Evolutionary conservation across 179 eudicot genomes (phyloP).

Genomic region (Beta lomatogona): DNA sequence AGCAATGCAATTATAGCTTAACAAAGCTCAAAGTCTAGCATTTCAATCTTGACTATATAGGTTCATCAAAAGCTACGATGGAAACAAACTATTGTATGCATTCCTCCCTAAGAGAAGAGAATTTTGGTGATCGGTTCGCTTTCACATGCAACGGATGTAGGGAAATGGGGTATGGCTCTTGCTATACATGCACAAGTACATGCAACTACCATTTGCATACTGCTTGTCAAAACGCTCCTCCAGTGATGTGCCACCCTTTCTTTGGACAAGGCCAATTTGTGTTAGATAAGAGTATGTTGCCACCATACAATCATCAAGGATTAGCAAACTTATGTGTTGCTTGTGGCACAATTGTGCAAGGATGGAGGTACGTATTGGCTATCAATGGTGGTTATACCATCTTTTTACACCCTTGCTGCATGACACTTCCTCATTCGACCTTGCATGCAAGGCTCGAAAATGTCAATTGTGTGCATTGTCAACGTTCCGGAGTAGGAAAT

Average conservation of each 20-base stretch:
- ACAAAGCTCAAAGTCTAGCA: background rate
- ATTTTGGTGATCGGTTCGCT: background rate
- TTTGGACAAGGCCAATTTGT: background rate
- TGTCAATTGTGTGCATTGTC: background rate
- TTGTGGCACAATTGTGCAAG: background rate
- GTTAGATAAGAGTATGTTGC: background rate
- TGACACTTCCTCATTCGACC: background rate
- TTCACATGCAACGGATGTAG: background rate
- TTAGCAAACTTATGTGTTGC: background rate
- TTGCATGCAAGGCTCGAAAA: background rate
- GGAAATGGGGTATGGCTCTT: background rate
- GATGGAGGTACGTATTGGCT: background rate
- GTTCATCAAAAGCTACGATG: background rate
- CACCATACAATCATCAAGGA: background rate
- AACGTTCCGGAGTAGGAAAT: background rate
- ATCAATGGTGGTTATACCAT: background rate
- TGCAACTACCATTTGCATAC: constrained; percentile 7
- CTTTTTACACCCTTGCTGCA: background rate
- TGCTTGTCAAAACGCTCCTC: background rate
- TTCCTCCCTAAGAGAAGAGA: background rate
- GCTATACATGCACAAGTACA: background rate
- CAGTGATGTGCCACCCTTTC: constrained; percentile 1
- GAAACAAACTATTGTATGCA: background rate
- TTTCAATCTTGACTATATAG: background rate
- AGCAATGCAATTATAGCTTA: background rate